Percentiles rank a stretch among this genome's conserved stretches.
phyloP scores from a whole-genome alignment of 78 protist species.

The Speleostelium caveatum region DNA sequence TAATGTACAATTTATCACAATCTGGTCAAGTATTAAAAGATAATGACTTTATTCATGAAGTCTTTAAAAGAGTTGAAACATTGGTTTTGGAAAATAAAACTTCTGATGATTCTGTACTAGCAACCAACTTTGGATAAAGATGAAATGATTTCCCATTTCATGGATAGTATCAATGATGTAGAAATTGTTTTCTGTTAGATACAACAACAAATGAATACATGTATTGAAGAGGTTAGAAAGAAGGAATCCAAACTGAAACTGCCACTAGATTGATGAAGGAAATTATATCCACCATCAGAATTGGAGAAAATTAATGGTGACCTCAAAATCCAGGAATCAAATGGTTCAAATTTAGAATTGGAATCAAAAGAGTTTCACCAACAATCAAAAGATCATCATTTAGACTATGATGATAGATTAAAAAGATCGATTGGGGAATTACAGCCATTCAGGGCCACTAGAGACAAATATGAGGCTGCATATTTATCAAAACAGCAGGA shows the following conservation, averaged over 20 bases:
- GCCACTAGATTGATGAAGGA: conserved; percentile 34
- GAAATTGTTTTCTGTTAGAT: conserved; percentile 75
- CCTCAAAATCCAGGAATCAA: too few species aligned
- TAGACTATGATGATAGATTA: too few species aligned
- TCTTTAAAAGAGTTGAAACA: conserved; percentile 37
- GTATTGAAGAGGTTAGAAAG: conserved; percentile 50
- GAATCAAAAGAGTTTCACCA: too few species aligned
- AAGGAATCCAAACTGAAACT: conserved; percentile 51
- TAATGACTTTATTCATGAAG: background rate
- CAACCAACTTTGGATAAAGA: conserved; percentile 14
- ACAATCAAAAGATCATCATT: too few species aligned
- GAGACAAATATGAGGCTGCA: too few species aligned
- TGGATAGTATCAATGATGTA: conserved; percentile 42
- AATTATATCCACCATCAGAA: conserved; percentile 45
- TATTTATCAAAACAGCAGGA: too few species aligned
- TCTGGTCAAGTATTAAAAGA: conserved; percentile 9
- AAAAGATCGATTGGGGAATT: too few species aligned
- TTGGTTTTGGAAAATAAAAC: background rate
- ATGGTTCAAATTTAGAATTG: too few species aligned
- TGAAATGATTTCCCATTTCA: conserved; percentile 25
- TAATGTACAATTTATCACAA: conserved; percentile 26
- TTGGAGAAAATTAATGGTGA: too few species aligned
- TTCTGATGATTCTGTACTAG: background rate
- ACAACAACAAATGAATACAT: conserved; percentile 70
- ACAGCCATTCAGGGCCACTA: too few species aligned